phyloP scores from a whole-genome alignment of 306 rosid species.

The Lathyrus tuberosus region DNA sequence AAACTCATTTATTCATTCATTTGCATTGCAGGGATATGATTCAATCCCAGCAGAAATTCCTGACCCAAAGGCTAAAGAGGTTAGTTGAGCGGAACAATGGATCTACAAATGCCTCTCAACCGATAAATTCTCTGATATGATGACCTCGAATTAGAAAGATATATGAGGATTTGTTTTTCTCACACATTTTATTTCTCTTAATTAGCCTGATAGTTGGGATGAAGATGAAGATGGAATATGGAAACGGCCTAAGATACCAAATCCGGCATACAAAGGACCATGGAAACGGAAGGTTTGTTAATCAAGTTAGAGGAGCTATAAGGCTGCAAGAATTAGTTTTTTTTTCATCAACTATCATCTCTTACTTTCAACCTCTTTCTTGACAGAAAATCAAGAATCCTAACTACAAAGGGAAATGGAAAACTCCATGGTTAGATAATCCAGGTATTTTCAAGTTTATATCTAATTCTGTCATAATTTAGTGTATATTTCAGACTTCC shows the following conservation, averaged over 20 bases:
- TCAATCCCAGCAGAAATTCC: constrained; percentile 87
- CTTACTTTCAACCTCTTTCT: constrained; percentile 32
- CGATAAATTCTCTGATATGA: constrained; percentile 16
- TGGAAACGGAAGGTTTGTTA: constrained; percentile 82
- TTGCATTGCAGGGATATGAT: constrained; percentile 79
- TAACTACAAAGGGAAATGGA: constrained; percentile 69
- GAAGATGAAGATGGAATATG: constrained; percentile 88
- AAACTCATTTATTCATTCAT: constrained; percentile 35
- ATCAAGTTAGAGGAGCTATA: constrained; percentile 35
- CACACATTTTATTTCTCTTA: constrained; percentile 16
- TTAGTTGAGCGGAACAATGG: constrained; percentile 39
- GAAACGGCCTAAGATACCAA: constrained; percentile 91
- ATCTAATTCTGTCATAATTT: constrained; percentile 28
- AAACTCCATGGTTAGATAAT: constrained; percentile 62
- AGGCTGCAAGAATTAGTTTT: constrained; percentile 21
- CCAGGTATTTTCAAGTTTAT: constrained; percentile 47
- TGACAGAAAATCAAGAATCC: constrained; percentile 57
- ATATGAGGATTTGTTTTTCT: neutral
- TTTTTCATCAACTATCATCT: constrained; percentile 32
- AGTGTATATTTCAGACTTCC: constrained; percentile 11
- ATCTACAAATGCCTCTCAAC: constrained; percentile 11
- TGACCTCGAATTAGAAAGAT: constrained; percentile 18
- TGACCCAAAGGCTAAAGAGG: constrained; percentile 87
- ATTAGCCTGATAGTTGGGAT: constrained; percentile 90
- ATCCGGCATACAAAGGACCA: constrained; percentile 94